These are phyloP conservation scores for Pseudomonodictys pantanalensis DNA, from an alignment of 495 filamentous ascomycete species.

Conservation along the genomic window DNA sequence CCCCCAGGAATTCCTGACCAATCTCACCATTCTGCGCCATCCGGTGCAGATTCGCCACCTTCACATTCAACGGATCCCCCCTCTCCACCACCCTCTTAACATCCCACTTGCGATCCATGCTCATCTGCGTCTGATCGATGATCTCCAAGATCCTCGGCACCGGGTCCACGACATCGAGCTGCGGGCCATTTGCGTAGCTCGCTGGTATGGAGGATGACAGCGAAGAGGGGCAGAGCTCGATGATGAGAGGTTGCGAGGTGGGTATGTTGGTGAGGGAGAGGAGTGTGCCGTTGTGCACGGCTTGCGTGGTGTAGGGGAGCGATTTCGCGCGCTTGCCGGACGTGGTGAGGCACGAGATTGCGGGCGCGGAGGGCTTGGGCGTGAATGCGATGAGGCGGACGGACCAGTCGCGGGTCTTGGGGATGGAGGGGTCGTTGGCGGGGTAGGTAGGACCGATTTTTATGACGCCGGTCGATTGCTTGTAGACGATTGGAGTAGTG, in stretches of 20 bases:
- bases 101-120: conserved; percentile 22
- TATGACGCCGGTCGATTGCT: conserved; percentile 29
- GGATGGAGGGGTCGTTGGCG: conserved; percentile 24
- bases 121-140: conserved; percentile 16
- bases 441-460: conserved; percentile 28
- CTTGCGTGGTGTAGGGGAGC: not conserved
- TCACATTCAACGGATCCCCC: conserved; percentile 13
- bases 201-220: too few species aligned
- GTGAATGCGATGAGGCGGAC: conserved; percentile 25
- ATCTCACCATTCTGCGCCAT: too few species aligned
- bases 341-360: conserved; percentile 19
- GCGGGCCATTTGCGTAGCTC: too few species aligned
- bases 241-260: conserved; percentile 9
- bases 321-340: conserved; percentile 23
- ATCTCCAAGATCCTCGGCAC: conserved; percentile 10
- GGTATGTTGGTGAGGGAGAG: conserved; percentile 14
- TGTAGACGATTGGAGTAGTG: conserved; percentile 32
- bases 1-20: too few species aligned
- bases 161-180: conserved; percentile 29
- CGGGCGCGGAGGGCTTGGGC: not conserved
- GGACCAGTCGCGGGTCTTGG: conserved; percentile 28
- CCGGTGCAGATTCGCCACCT: conserved; percentile 21
- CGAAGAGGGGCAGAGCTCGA: conserved; percentile 23
- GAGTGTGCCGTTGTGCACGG: conserved; percentile 25
- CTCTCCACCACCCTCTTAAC: conserved; percentile 12